Conservation (phyloP, 306 rosid species). For the Inga leiocalycina region DNA sequence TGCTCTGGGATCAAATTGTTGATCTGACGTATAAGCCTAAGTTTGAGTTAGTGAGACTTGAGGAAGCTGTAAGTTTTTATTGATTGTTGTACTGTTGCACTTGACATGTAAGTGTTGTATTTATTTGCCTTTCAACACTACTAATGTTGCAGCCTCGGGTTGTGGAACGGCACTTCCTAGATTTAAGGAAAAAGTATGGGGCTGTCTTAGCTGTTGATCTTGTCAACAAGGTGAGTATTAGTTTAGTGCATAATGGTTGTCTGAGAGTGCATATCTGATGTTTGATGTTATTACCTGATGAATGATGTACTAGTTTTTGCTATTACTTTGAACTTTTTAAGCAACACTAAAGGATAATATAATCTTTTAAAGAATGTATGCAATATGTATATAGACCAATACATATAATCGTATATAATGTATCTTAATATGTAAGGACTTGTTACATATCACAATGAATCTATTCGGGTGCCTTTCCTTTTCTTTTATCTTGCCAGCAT, state of each 20-base stretch:
- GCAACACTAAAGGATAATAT: background rate
- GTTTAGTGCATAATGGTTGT: slow-evolving; percentile 8
- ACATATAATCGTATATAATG: background rate
- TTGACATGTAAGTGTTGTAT: slow-evolving; percentile 1
- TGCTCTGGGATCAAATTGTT: slow-evolving; percentile 79
- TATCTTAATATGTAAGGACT: background rate
- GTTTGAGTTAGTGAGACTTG: slow-evolving; percentile 62
- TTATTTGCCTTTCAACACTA: slow-evolving; percentile 38
- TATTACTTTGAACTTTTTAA: slow-evolving; percentile 10
- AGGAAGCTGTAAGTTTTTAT: slow-evolving; percentile 73
- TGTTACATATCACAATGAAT: slow-evolving; percentile 1
- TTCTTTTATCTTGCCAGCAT: slow-evolving; percentile 51
- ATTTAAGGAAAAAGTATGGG: slow-evolving; percentile 86
- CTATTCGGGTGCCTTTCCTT: slow-evolving; percentile 22
- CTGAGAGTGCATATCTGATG: slow-evolving; percentile 9
- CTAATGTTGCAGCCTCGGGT: slow-evolving; percentile 63
- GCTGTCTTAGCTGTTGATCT: slow-evolving; percentile 80
- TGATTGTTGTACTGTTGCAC: slow-evolving; percentile 24
- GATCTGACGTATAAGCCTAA: slow-evolving; percentile 89
- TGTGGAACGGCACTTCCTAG: slow-evolving; percentile 80
- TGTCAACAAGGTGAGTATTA: slow-evolving; percentile 61
- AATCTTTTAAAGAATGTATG: background rate
- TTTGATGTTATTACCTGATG: slow-evolving; percentile 7
- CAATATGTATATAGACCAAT: background rate
- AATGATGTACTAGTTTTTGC: background rate